Conservation (phyloP, 495 filamentous ascomycete species). For the Neurospora sp. region DNA sequence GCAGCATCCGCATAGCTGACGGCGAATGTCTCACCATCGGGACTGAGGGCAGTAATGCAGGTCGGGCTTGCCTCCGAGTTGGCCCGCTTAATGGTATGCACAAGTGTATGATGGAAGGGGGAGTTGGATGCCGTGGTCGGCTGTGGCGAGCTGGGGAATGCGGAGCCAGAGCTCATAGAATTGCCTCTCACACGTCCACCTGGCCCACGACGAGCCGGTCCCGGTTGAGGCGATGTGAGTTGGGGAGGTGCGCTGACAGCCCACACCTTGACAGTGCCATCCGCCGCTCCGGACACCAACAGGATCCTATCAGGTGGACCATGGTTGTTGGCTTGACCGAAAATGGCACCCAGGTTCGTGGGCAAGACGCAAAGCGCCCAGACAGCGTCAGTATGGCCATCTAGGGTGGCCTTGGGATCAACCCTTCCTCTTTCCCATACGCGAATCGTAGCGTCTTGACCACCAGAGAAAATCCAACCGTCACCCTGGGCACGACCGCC, state of each 20-base stretch:
- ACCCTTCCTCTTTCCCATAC: slow-evolving; percentile 93
- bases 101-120: slow-evolving; percentile 52
- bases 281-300: slow-evolving; percentile 83
- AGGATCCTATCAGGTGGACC: slow-evolving; percentile 76
- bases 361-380: slow-evolving; percentile 94
- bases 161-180: slow-evolving; percentile 82
- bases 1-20: slow-evolving; percentile 86
- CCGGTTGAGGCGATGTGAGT: slow-evolving; percentile 60
- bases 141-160: slow-evolving; percentile 83
- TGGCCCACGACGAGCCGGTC: slow-evolving; percentile 48
- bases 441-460: slow-evolving; percentile 83
- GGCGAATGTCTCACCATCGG: slow-evolving; percentile 83
- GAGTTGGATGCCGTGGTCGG: slow-evolving; percentile 62
- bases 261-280: slow-evolving; percentile 90
- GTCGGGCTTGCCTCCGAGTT: slow-evolving; percentile 70
- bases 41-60: slow-evolving; percentile 78
- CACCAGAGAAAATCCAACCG: slow-evolving; percentile 96
- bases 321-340: slow-evolving; percentile 57
- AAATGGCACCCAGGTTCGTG: slow-evolving; percentile 66
- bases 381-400: slow-evolving; percentile 89
- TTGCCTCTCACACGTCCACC: slow-evolving; percentile 79
- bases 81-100: slow-evolving; percentile 70
- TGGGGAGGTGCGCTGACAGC: slow-evolving; percentile 87
- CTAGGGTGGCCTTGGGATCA: slow-evolving; percentile 89
- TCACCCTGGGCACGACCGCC: slow-evolving; percentile 77